Percentiles rank a stretch among this genome's conserved stretches.
These are phyloP conservation scores for Logfia minima DNA, from an alignment of 129 eudicot species.

Conservation along the genomic window DNA sequence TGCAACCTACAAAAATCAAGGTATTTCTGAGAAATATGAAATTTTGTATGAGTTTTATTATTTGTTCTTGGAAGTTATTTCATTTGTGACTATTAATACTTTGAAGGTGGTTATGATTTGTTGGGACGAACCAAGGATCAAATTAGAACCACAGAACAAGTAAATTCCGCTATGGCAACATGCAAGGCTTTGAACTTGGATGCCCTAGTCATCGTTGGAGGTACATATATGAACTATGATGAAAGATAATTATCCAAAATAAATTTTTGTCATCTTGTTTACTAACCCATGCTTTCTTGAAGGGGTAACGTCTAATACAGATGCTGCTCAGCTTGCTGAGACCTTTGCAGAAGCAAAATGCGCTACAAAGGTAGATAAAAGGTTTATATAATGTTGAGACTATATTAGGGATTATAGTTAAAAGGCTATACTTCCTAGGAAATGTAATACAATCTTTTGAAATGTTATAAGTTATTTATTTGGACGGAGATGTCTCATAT, in stretches of 20 bases:
- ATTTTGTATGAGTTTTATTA: neutral
- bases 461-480: neutral
- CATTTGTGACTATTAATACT: constrained; percentile 11
- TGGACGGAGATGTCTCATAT: neutral
- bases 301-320: constrained; percentile 99
- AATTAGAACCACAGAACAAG: constrained; percentile 96
- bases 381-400: neutral
- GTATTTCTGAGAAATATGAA: constrained; percentile 34
- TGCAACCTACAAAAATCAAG: constrained; percentile 96
- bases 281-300: constrained; percentile 33
- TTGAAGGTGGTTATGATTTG: constrained; percentile 91
- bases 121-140: constrained; percentile 98
- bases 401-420: neutral
- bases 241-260: neutral
- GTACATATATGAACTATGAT: constrained; percentile 36
- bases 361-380: constrained; percentile 63
- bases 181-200: constrained; percentile 88
- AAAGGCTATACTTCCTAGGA: neutral
- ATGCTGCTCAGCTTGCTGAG: constrained; percentile 99
- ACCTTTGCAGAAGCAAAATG: constrained; percentile 95
- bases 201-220: constrained; percentile 92
- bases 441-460: neutral
- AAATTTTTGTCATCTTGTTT: neutral
- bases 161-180: constrained; percentile 84
- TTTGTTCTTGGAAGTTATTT: neutral